Evolutionary conservation across 1,139 yeast species (phyloP), one percentile per base, ranked within the genome.

Genomic region (Saccharomyces hybrid): DNA sequence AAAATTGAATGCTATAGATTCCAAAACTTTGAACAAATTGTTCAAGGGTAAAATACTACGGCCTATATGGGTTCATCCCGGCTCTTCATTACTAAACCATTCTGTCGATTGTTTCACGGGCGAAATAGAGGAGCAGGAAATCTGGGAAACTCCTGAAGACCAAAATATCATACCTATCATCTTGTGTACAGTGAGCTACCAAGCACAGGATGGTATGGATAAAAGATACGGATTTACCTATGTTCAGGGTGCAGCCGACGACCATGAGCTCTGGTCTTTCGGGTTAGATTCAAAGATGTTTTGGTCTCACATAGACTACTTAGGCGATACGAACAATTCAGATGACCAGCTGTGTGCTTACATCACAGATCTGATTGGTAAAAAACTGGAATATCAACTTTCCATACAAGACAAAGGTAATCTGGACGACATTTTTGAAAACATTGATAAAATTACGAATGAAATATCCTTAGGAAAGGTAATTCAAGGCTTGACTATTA

Each of bases 211-310:
- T 64, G 86, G 86, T 13, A 69, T 73, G 3, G 77, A 75, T 52
- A 70, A 72, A 50, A 63, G 75, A 48, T 62, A 69, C 48, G 83
- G 79, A 1, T 82, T 72, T 59, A 72, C 77, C 0, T 90, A 90
- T 66, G 85, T 89, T 1, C 97, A 88, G 69, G 97, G 97, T 1
- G 90, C 96, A 0, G 97, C 95, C 0, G 97, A 90, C 68, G 97
- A 90, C 64, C 96, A 90, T 66, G 97, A 90, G 64, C 73, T 85
- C 28, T 90, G 97, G 97, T 83, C 90, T 0, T 66, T 72, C 5
- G 76, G 76, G 0, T 68, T 89, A 27, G 77, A 76, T 1, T 82
- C 93, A 0, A 62, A 66, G 1, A 53, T 79, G 14, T 80, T 87
- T 54, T 89, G 96, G 96, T 57, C 68, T 0, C 65, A 78, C 52